phyloP scores from a whole-genome alignment of 768 basidiomycete species.

The Pleurotus tuber-regium region DNA sequence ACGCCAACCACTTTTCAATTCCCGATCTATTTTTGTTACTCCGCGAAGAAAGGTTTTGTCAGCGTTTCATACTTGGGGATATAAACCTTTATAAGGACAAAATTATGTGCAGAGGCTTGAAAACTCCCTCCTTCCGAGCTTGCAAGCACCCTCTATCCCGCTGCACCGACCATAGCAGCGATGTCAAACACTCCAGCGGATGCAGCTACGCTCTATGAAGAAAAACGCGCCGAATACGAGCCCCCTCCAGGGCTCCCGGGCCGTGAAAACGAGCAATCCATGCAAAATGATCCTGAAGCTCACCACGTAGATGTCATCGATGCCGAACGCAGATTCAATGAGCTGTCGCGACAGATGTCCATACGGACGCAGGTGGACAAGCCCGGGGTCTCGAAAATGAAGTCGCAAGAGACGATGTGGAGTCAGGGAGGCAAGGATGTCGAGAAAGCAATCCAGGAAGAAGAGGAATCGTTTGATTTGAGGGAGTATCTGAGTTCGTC shows the following conservation, averaged over 20 bases:
- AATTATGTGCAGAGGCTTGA: neutral
- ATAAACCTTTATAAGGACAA: constrained; percentile 2
- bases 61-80: constrained; percentile 3
- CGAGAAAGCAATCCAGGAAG: constrained; percentile 31
- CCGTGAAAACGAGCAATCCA: constrained; percentile 9
- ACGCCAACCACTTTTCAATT: too few species aligned
- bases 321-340: constrained; percentile 54
- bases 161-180: neutral
- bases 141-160: neutral
- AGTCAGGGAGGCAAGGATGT: constrained; percentile 35
- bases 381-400: constrained; percentile 2
- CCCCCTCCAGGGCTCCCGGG: neutral
- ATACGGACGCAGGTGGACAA: constrained; percentile 21
- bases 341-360: constrained; percentile 46
- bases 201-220: constrained; percentile 27
- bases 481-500: constrained; percentile 65
- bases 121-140: constrained; percentile 5
- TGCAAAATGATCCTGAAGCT: constrained; percentile 8
- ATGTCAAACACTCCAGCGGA: constrained; percentile 21
- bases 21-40: constrained; percentile 7
- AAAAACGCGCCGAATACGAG: constrained; percentile 11
- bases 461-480: constrained; percentile 51
- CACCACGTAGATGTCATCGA: constrained; percentile 46
- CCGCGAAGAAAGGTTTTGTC: constrained; percentile 5
- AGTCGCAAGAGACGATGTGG: constrained; percentile 10